Evolutionary conservation across 2,329 filamentous ascomycete genomes (phyloP), one percentile per base, ranked within the genome.

Genomic region (Phaeosphaeria sp.): DNA sequence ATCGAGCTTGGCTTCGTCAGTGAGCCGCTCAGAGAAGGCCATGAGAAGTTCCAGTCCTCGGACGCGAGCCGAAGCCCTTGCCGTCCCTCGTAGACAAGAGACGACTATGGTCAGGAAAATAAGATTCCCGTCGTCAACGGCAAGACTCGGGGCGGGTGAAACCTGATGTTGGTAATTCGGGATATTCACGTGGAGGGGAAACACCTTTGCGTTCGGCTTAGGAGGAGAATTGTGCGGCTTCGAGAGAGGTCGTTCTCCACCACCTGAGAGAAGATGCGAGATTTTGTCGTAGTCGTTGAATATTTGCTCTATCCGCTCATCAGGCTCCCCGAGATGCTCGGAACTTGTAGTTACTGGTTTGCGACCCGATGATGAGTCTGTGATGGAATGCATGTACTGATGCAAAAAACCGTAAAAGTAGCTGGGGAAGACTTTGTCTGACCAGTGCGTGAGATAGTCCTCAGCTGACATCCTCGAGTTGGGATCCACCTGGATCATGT

Each of bases 361-460:
- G 63, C 90, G 89, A 0, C 92, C 92, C 1, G 92, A 91, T 0
- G 90, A 91, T 0, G 93, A 91, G 74, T 98, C 93, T 3, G 95
- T 98, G 61, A 99, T 91, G 53, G 96, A 86, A 66, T 92, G 91
- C 92, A 99, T 97, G 74, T 99, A 97, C 70, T 97, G 93, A 74
- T 99, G 95, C 30, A 99, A 83, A 73, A 99, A 98, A 73, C 88
- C 96, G 82, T 97, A 98, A 71, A 99, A 99, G 78, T 99, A 99
- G 56, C 91, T 87, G 0, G 95, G 96, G 63, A 99, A 99, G 3
- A 94, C 92, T 73, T 94, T 97, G 47, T 87, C 87, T 69, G 92
- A 91, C 88, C 92, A 98, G 69, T 97, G 94, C 21, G 93, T 90
- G 9, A 99, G 82, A 66, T 97, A 98, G 71, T 98, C 92, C 56